Conservation (phyloP, 768 basidiomycete species). For the Boletus tylopilopsis region DNA sequence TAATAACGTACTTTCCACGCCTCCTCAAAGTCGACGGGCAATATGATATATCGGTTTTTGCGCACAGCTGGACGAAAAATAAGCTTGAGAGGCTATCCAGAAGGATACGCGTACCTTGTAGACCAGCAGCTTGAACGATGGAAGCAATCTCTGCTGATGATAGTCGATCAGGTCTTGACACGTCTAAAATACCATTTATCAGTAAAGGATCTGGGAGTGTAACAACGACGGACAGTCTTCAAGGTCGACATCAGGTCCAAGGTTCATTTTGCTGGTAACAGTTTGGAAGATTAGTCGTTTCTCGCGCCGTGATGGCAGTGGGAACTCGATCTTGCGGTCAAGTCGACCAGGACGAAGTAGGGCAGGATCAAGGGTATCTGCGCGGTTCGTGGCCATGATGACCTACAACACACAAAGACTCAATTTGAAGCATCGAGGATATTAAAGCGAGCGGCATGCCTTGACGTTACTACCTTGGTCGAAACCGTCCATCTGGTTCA, state of each 20-base stretch:
- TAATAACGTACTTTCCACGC: constrained; percentile 94
- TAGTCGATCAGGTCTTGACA: constrained; percentile 92
- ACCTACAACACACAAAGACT: constrained; percentile 50
- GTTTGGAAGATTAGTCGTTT: constrained; percentile 98
- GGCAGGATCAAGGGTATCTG: constrained; percentile 96
- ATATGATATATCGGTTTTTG: constrained; percentile 96
- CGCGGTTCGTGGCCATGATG: constrained; percentile 99
- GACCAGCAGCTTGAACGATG: constrained; percentile 93
- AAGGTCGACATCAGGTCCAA: constrained; percentile 94
- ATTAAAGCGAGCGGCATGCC: constrained; percentile 38
- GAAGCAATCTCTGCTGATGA: constrained; percentile 95
- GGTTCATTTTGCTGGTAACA: constrained; percentile 94
- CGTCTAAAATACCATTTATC: constrained; percentile 51
- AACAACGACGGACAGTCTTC: constrained; percentile 81
- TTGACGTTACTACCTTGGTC: constrained; percentile 99
- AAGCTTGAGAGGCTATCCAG: neutral
- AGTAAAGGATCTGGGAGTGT: constrained; percentile 11
- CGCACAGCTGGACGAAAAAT: constrained; percentile 60
- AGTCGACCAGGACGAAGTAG: constrained; percentile 95
- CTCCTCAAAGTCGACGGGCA: constrained; percentile 97
- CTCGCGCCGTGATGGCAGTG: constrained; percentile 89
- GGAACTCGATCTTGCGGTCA: constrained; percentile 99
- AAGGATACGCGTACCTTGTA: constrained; percentile 64
- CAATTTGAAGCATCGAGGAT: neutral
- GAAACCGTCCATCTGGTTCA: constrained; percentile 99